Evolutionary conservation across 331 rosid genomes (phyloP).

Genomic region (Saraca asoca): DNA sequence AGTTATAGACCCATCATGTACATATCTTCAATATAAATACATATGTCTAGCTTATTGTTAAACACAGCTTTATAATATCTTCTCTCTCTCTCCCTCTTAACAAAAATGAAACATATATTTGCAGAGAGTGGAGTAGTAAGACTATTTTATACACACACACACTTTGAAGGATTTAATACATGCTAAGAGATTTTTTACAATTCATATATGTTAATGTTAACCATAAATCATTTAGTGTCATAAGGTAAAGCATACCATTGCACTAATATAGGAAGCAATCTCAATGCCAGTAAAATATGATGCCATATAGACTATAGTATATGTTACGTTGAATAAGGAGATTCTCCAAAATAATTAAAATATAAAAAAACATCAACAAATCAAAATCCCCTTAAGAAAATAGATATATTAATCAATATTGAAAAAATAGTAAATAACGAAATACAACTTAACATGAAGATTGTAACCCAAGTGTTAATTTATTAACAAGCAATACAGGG

Average conservation of each 20-base stretch:
- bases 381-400: slow-evolving; percentile 4
- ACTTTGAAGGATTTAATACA: not conserved
- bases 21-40: too few relatives aligned
- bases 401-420: not conserved
- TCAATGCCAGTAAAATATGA: too few relatives aligned
- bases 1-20: too few relatives aligned
- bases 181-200: not conserved
- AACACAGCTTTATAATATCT: too few relatives aligned
- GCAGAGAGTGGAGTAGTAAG: too few relatives aligned
- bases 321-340: not conserved
- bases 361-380: not conserved
- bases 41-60: too few relatives aligned
- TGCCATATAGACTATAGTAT: not conserved
- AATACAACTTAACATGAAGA: not conserved
- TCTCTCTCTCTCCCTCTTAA: too few relatives aligned
- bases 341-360: not conserved
- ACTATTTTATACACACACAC: not conserved
- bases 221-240: not conserved
- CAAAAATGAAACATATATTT: too few relatives aligned
- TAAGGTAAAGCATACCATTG: not conserved
- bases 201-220: not conserved
- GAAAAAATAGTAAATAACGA: not conserved
- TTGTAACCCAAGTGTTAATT: not conserved
- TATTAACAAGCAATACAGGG: not conserved
- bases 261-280: not conserved